Evolutionary conservation across 2,329 filamentous ascomycete genomes (phyloP).

Genomic region (Leptographium wingfieldii): DNA sequence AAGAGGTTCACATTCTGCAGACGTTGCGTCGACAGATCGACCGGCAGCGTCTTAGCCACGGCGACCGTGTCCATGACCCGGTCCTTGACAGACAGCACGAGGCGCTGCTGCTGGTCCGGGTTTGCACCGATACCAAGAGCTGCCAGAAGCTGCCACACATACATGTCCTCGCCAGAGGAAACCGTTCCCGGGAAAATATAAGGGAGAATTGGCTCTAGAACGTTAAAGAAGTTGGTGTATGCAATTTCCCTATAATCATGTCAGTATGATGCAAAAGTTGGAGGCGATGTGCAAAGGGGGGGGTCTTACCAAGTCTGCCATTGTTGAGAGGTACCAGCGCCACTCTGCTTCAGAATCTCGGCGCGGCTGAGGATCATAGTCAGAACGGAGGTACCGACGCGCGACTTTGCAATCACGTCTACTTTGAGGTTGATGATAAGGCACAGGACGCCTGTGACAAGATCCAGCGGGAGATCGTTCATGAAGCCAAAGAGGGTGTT

Average conservation of each 20-base stretch:
- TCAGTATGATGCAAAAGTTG: slow-evolving; percentile 17
- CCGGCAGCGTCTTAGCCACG: slow-evolving; percentile 77
- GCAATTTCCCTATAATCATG: slow-evolving; percentile 48
- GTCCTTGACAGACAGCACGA: slow-evolving; percentile 94
- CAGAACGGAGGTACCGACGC: slow-evolving; percentile 77
- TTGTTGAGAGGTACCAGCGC: slow-evolving; percentile 54
- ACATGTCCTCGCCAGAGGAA: slow-evolving; percentile 81
- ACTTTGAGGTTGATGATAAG: slow-evolving; percentile 77
- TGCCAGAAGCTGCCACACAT: slow-evolving; percentile 96
- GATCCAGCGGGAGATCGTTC: slow-evolving; percentile 78
- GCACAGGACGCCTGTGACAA: slow-evolving; percentile 80
- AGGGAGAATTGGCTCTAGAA: slow-evolving; percentile 69
- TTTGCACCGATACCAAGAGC: slow-evolving; percentile 88
- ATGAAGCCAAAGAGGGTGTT: slow-evolving; percentile 82
- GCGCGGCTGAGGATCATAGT: slow-evolving; percentile 92
- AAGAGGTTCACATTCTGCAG: slow-evolving; percentile 93
- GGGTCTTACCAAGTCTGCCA: slow-evolving; percentile 65
- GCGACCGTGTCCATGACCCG: slow-evolving; percentile 91
- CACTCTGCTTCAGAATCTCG: slow-evolving; percentile 79
- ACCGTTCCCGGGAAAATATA: slow-evolving; percentile 87
- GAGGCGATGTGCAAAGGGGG: slow-evolving; percentile 17
- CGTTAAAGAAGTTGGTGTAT: slow-evolving; percentile 80
- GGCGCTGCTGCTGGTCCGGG: slow-evolving; percentile 85
- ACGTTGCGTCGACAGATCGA: slow-evolving; percentile 71
- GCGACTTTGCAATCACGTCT: slow-evolving; percentile 70